Percentiles rank a stretch among this genome's conserved stretches.
phyloP scores from a whole-genome alignment of 2,329 filamentous ascomycete species.

The Fusarium drepaniforme region DNA sequence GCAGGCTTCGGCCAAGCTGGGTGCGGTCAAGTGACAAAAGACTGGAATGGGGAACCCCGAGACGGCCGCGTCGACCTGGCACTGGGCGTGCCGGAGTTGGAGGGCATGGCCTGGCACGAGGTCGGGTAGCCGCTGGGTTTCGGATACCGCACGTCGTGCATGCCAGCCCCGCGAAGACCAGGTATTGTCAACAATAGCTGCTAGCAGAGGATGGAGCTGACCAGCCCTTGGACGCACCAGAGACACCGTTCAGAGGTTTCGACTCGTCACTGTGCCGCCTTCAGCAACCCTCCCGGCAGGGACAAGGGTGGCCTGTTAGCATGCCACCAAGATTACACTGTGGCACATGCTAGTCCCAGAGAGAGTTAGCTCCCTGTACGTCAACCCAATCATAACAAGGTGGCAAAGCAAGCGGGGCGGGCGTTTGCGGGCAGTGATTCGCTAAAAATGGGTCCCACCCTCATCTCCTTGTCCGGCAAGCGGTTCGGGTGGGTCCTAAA shows the following conservation, averaged over 20 bases:
- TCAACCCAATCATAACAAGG: conserved; percentile 49
- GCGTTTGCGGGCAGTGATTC: conserved; percentile 44
- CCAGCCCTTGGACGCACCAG: conserved; percentile 28
- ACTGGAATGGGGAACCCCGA: conserved; percentile 43
- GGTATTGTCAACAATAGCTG: conserved; percentile 33
- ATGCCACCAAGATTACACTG: conserved; percentile 48
- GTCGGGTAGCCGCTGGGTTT: conserved; percentile 37
- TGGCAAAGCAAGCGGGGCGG: conserved; percentile 47
- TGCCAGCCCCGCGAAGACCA: conserved; percentile 20
- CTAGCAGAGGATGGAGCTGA: conserved; percentile 37
- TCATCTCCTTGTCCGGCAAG: conserved; percentile 42
- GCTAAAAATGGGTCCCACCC: conserved; percentile 39
- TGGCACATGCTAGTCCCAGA: conserved; percentile 39
- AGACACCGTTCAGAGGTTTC: conserved; percentile 31
- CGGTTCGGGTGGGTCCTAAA: conserved; percentile 23
- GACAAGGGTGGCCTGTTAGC: conserved; percentile 38
- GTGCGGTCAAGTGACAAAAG: conserved; percentile 42
- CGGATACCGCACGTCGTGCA: conserved; percentile 31
- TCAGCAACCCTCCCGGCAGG: conserved; percentile 27
- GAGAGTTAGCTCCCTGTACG: conserved; percentile 34
- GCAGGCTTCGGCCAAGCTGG: conserved; percentile 25
- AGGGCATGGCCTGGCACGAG: conserved; percentile 19
- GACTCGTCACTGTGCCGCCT: conserved; percentile 39
- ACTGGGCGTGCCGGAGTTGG: conserved; percentile 39
- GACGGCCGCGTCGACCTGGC: conserved; percentile 29